phyloP scores from a whole-genome alignment of 805 yeast genomes.

The Candida succiphila region DNA sequence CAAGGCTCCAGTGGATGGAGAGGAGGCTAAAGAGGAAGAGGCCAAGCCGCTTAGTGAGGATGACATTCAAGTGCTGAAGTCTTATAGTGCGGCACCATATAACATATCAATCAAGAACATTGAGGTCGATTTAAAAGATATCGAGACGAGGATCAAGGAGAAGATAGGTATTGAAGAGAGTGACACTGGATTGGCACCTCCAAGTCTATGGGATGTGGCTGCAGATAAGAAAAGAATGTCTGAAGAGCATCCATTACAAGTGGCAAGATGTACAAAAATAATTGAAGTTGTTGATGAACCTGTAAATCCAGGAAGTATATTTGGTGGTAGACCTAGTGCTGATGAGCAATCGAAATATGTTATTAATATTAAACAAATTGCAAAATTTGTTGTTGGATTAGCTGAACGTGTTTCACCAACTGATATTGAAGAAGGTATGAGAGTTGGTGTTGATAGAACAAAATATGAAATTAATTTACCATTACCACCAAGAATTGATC shows the following conservation, averaged over 20 bases:
- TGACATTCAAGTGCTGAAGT: slow-evolving; percentile 93
- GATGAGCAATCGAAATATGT: slow-evolving; percentile 89
- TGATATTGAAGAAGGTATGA: slow-evolving; percentile 98
- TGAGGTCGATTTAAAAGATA: slow-evolving; percentile 76
- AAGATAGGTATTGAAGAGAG: slow-evolving; percentile 91
- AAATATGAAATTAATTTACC: slow-evolving; percentile 97
- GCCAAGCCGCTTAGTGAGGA: slow-evolving; percentile 88
- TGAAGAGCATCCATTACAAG: slow-evolving; percentile 94
- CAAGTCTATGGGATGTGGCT: slow-evolving; percentile 94
- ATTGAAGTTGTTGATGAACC: slow-evolving; percentile 45
- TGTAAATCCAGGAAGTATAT: too few species aligned
- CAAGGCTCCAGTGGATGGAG: slow-evolving; percentile 69
- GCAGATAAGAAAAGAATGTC: slow-evolving; percentile 92
- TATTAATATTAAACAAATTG: slow-evolving; percentile 94
- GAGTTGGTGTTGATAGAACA: slow-evolving; percentile 97
- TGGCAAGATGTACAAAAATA: slow-evolving; percentile 97
- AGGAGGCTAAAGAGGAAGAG: slow-evolving; percentile 53
- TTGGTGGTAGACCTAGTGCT: too few species aligned
- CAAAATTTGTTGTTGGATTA: slow-evolving; percentile 92
- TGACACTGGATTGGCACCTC: slow-evolving; percentile 96
- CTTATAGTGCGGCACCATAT: slow-evolving; percentile 97
- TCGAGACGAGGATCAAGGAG: slow-evolving; percentile 85
- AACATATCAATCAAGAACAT: slow-evolving; percentile 69
- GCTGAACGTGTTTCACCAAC: slow-evolving; percentile 98
- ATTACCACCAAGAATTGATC: slow-evolving; percentile 95